These are phyloP conservation scores for Hyphopichia pseudoburtonii DNA, from an alignment of 1,139 yeast species.

Conservation along the genomic window DNA sequence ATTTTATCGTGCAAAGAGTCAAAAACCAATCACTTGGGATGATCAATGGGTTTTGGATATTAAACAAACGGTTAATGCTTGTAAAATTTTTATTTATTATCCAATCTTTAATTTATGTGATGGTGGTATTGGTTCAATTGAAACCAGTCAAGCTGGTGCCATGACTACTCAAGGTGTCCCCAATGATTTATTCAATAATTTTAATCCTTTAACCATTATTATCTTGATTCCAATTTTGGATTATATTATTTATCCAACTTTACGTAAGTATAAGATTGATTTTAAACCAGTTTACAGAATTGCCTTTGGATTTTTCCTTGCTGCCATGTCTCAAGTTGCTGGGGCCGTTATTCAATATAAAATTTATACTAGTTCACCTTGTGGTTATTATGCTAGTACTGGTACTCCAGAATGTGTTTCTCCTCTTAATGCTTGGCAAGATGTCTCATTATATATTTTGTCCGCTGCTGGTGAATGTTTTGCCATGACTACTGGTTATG, in stretches of 20 bases:
- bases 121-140: constrained; percentile 63
- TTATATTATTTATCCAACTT: constrained; percentile 54
- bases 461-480: constrained; percentile 71
- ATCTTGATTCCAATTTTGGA: constrained; percentile 65
- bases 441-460: constrained; percentile 48
- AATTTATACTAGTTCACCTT: constrained; percentile 36
- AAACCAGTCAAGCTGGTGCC: constrained; percentile 65
- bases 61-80: constrained; percentile 56
- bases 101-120: constrained; percentile 64
- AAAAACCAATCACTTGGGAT: constrained; percentile 42
- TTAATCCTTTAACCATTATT: constrained; percentile 67
- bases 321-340: constrained; percentile 39
- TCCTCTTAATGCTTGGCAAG: constrained; percentile 59
- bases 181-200: constrained; percentile 66
- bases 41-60: constrained; percentile 65
- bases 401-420: constrained; percentile 51
- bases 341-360: constrained; percentile 40
- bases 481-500: constrained; percentile 66
- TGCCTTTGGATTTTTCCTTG: constrained; percentile 34
- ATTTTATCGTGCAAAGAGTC: constrained; percentile 25
- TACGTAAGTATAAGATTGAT: constrained; percentile 46
- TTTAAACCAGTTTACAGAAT: constrained; percentile 40
- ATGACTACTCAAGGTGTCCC: constrained; percentile 70
- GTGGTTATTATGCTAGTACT: constrained; percentile 44
- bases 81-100: constrained; percentile 62